These are phyloP conservation scores for Leishmania amazonensis DNA, from an alignment of 208 protist genomes.

Conservation along the genomic window DNA sequence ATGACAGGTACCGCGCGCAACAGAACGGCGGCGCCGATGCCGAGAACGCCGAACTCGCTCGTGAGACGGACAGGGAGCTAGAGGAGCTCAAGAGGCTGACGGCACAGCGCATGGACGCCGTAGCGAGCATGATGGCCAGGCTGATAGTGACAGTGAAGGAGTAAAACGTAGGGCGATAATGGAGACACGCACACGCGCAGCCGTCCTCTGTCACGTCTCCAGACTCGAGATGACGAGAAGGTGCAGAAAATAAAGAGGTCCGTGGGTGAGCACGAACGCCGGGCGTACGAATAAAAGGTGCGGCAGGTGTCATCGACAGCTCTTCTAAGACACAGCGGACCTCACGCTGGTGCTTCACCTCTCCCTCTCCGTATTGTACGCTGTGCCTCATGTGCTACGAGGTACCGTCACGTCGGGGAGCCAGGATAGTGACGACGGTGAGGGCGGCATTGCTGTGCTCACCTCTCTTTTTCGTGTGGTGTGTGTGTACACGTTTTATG, in stretches of 20 bases:
- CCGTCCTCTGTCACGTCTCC: no score
- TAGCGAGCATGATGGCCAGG: constrained; percentile 62
- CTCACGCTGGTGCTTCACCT: neutral
- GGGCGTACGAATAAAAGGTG: neutral
- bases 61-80: constrained; percentile 68
- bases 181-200: neutral
- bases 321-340: neutral
- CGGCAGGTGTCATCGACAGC: neutral
- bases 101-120: constrained; percentile 60
- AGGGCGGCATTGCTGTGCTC: neutral
- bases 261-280: neutral
- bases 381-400: neutral
- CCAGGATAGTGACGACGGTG: neutral
- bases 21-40: constrained; percentile 53
- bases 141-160: constrained; percentile 62
- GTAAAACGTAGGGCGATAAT: constrained; percentile 2
- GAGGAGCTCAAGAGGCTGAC: constrained; percentile 63
- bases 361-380: neutral
- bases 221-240: neutral
- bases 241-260: neutral
- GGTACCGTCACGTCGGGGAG: neutral
- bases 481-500: neutral
- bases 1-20: constrained; percentile 63
- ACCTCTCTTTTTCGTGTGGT: neutral
- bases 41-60: constrained; percentile 63